These are phyloP conservation scores for Fistulinella cinereoalba DNA, from an alignment of 1,284 basidiomycete species.

Conservation along the genomic window DNA sequence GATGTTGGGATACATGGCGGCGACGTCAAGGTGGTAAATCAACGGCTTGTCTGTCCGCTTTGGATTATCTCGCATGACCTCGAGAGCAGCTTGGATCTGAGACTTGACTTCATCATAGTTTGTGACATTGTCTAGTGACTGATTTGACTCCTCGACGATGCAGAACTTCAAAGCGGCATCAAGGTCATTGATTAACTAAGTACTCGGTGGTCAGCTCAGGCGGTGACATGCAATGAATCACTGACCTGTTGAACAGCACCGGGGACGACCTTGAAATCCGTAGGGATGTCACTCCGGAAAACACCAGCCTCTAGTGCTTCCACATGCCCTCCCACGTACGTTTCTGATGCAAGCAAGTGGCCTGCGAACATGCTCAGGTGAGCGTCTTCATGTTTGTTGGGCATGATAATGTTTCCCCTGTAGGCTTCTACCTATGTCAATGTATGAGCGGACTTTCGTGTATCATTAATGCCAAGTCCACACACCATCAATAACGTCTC, in stretches of 20 bases:
- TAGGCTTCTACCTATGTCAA: conserved; percentile 88
- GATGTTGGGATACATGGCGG: conserved; percentile 99
- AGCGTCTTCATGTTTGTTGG: conserved; percentile 93
- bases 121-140: conserved; percentile 79
- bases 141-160: conserved; percentile 85
- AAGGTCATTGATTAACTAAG: conserved; percentile 88
- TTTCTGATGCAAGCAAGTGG: conserved; percentile 94
- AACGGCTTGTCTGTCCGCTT: conserved; percentile 87
- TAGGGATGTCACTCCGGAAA: conserved; percentile 93
- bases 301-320: conserved; percentile 98
- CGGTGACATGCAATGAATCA: neutral
- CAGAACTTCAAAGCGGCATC: conserved; percentile 91
- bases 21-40: conserved; percentile 99
- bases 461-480: conserved; percentile 1
- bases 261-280: conserved; percentile 95
- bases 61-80: conserved; percentile 90
- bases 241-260: conserved; percentile 80
- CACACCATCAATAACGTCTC: conserved; percentile 97
- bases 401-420: conserved; percentile 92
- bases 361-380: conserved; percentile 94
- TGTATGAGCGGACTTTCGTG: conserved; percentile 5
- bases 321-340: conserved; percentile 98
- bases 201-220: conserved; percentile 1
- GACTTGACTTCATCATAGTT: conserved; percentile 95
- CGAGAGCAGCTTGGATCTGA: conserved; percentile 77